Conservation (phyloP, 257 asterid genomes). For the Solanum sitiens region DNA sequence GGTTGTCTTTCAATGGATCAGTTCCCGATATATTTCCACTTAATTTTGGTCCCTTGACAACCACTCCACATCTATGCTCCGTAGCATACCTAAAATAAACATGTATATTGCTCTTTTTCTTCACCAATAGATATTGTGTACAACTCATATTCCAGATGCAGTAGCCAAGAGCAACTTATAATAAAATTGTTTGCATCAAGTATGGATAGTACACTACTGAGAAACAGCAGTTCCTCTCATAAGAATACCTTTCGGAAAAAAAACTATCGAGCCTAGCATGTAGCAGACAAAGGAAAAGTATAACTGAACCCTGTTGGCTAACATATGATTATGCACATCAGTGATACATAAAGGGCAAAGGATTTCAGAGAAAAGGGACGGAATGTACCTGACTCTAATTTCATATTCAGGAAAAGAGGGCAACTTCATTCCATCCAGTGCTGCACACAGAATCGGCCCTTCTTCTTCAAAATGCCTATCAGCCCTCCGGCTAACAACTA, state of each 20-base stretch:
- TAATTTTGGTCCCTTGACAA: slow-evolving; percentile 93
- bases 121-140: not conserved
- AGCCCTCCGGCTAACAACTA: slow-evolving; percentile 85
- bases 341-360: not conserved
- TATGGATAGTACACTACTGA: not conserved
- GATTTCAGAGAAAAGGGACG: not conserved
- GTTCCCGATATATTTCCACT: slow-evolving; percentile 98
- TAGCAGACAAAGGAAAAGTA: not conserved
- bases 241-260: not conserved
- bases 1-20: slow-evolving; percentile 91
- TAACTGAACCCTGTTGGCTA: not conserved
- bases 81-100: slow-evolving; percentile 70
- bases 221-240: not conserved
- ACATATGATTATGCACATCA: not conserved
- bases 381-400: slow-evolving; percentile 82
- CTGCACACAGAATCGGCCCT: slow-evolving; percentile 91
- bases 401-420: slow-evolving; percentile 78
- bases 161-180: not conserved
- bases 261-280: not conserved
- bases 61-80: slow-evolving; percentile 99
- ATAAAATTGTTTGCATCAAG: not conserved
- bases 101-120: not conserved
- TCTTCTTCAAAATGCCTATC: slow-evolving; percentile 99
- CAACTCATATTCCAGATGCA: not conserved
- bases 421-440: slow-evolving; percentile 84